A percentile compares a stretch with the other conserved stretches of the same genome.
These are phyloP conservation scores for Akanthomyces lecanii DNA, from an alignment of 2,329 filamentous ascomycete genomes.

Conservation along the genomic window DNA sequence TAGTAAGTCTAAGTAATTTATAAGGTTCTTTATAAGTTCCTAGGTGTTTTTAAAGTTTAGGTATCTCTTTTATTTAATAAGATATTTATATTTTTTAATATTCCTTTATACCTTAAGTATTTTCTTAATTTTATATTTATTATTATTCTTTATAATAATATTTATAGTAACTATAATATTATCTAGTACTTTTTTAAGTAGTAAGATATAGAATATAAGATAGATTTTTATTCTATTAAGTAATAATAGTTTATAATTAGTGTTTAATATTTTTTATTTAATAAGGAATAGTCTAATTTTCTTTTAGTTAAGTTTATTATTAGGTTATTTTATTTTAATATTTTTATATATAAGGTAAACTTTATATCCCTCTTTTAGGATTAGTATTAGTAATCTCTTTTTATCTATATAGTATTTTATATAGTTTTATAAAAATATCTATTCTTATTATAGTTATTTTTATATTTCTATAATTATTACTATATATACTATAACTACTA, in stretches of 20 bases:
- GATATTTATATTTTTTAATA: not conserved
- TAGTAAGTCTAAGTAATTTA: too few relatives aligned
- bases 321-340: not conserved
- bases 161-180: too few relatives aligned
- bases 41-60: slow-evolving; percentile 21
- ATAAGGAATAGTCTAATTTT: not conserved
- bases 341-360: not conserved
- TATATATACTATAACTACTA: too few relatives aligned
- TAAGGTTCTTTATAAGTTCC: slow-evolving; percentile 9
- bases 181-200: too few relatives aligned
- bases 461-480: too few relatives aligned
- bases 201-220: too few relatives aligned
- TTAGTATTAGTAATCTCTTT: not conserved
- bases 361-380: not conserved
- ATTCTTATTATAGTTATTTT: too few relatives aligned
- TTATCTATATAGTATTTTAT: too few relatives aligned
- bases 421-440: too few relatives aligned
- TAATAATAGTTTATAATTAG: slow-evolving; percentile 1
- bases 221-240: not conserved
- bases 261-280: not conserved
- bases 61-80: slow-evolving; percentile 22
- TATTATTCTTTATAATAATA: too few relatives aligned
- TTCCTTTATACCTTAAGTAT: too few relatives aligned
- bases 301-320: not conserved
- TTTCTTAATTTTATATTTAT: too few relatives aligned